Base-by-base conservation (phyloP, 768 basidiomycete species). In the Scleroderma bovista region DNA sequence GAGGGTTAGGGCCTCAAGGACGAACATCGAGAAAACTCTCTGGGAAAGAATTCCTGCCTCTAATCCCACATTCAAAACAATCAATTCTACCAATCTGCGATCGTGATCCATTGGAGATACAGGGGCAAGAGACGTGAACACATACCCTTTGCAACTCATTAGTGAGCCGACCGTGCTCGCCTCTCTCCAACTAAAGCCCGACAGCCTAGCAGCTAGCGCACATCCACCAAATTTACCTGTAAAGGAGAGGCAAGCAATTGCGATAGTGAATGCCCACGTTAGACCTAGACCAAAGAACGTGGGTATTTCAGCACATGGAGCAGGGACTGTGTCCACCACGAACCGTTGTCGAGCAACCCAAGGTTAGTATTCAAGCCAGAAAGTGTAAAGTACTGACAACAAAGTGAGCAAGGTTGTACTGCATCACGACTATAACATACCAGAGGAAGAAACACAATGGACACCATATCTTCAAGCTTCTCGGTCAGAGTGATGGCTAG, bases 391-490 rank as follows among this genome's bases (percentile, higher is more conserved):
- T 97, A 98, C 84, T 90, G 45, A 15, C 22, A 47, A 24, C n/a
- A 29, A 29, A 44, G 23, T 58, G 33, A 39, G 36, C 44, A 34
- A 4, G 15, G 34, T 4, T 16, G 19, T 26, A 17, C 48, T 34
- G 26, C 41, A 44, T 16, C 7, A 19, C 22, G 46, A 36, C 11
- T 22, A 20, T 19, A 16, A 50, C 46, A 53, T 60, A 90, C 88
- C 45, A 95, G 71, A 3, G 93, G 93, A 12, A 96, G 70, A 69
- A 96, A 94, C 39, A 94, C 83, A 51, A 94, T 85, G 0, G 88
- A 70, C 2, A 94, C 88, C 78, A 95, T 83, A 68, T 97, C 95
- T 69, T 99, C 96, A n/a, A 98, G 71, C 61, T 95, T 97, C 59
- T 95, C 91, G 0, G 90, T 93, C n/a, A 98, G 71, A 0, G 84